Evolutionary conservation across 2,329 filamentous ascomycete species (phyloP), one percentile per base, ranked within the genome.

Genomic region (Diaporthe sp.): DNA sequence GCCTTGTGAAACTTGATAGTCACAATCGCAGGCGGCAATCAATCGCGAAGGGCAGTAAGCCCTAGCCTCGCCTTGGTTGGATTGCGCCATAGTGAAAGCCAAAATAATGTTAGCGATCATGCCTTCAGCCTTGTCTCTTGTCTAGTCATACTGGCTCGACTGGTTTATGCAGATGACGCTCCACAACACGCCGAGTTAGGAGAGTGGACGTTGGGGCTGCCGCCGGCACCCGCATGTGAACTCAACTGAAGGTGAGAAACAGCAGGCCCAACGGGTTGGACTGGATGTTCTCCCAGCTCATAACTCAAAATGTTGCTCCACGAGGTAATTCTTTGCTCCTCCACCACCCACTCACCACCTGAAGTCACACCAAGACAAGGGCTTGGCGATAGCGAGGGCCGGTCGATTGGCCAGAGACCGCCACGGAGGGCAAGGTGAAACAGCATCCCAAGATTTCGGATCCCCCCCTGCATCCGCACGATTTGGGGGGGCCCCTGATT

Each of bases 361-460:
- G 25, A 70, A 17, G 65, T 70, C 49, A 55, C 34, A 55, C 47
- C 65, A 55, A 70, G 65, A 55, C 65, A 70, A 17, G 57, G 12
- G 58, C 57, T 49, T 72, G 71, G 51, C 58, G 58, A 28, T 65
- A 65, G 55, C 47, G 47, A 73, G 47, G 47, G 28, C 58, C 12
- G 37, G 47, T 65, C 71, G 58, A 73, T 73, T 73, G 71, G 71
- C 58, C 71, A 55, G 10, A 42, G 47, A 49, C 55, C n/a, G 71
- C 47, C 71, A 65, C 49, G 58, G 71, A 73, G 71, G 25, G 51
- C 15, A 55, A 73, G 17, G 51, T 73, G 71, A 73, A 73, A 73
- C 71, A 73, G 44, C 37, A 73, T 34, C 71, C 71, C 58, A 42
- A 55, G 44, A 63, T 55, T 65, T 73, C 57, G 47, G 71, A 53